Conservation (phyloP, 1,284 basidiomycete species). For the Leucoagaricus sp. region DNA sequence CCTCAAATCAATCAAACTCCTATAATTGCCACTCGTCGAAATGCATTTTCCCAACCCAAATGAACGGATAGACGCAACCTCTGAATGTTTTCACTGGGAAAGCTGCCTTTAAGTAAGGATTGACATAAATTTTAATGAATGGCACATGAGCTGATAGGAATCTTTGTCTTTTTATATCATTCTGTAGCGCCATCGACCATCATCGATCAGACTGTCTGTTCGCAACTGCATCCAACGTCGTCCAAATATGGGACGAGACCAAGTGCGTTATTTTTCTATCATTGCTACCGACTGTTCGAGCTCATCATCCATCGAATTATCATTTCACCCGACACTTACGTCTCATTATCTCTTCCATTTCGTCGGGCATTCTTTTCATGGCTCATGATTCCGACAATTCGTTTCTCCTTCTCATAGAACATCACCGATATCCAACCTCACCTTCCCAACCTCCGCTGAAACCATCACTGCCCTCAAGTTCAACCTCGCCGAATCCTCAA, state of each 20-base stretch:
- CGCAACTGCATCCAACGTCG: constrained; percentile 90
- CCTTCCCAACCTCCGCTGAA: constrained; percentile 83
- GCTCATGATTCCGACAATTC: neutral
- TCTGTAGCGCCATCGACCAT: constrained; percentile 85
- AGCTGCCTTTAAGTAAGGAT: constrained; percentile 78
- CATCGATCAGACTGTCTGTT: constrained; percentile 88
- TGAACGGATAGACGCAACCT: constrained; percentile 44
- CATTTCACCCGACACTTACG: constrained; percentile 35
- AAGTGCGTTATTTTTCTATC: constrained; percentile 51
- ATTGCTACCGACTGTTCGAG: constrained; percentile 30
- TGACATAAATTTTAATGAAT: neutral
- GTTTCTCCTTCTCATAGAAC: constrained; percentile 43
- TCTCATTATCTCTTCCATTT: neutral
- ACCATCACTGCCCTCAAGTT: constrained; percentile 89
- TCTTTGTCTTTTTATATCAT: neutral
- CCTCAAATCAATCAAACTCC: neutral
- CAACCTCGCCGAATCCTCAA: constrained; percentile 92
- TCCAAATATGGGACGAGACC: constrained; percentile 98
- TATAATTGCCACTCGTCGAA: neutral
- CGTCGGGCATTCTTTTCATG: too few relatives aligned
- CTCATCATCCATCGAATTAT: constrained; percentile 69
- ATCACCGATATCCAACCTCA: constrained; percentile 78
- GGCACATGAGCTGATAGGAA: neutral
- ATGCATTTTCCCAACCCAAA: neutral
- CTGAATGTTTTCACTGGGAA: constrained; percentile 81